phyloP scores from a whole-genome alignment of 192 early-diverging fungal species.

The Coemansia sp. region DNA sequence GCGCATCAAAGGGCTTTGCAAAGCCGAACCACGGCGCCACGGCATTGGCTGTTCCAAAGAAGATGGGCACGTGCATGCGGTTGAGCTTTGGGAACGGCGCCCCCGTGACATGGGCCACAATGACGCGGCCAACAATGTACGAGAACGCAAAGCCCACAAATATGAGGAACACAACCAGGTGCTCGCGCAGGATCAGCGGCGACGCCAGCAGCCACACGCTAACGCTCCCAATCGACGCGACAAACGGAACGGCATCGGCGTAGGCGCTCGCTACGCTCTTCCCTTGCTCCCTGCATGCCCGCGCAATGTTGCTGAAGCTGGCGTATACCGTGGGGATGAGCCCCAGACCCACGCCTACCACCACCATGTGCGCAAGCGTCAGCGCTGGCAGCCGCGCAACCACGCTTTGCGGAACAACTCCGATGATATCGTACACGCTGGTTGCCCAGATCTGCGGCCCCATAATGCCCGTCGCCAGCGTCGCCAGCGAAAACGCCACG shows the following conservation, averaged over 20 bases:
- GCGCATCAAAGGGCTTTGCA: conserved; percentile 54
- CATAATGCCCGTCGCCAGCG: conserved; percentile 64
- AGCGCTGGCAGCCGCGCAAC: conserved; percentile 30
- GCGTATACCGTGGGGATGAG: conserved; percentile 47
- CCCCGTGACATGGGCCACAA: conserved; percentile 83
- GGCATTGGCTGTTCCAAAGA: conserved; percentile 63
- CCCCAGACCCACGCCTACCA: conserved; percentile 27
- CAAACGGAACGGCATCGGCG: conserved; percentile 67
- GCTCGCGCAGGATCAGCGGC: conserved; percentile 63
- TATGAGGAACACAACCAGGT: conserved; percentile 67
- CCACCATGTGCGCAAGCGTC: conserved; percentile 47
- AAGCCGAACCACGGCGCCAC: conserved; percentile 54
- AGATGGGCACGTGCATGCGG: conserved; percentile 61
- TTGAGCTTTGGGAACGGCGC: conserved; percentile 78
- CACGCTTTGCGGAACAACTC: conserved; percentile 6
- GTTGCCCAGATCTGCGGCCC: conserved; percentile 55
- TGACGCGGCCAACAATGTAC: conserved; percentile 80
- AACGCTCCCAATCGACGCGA: conserved; percentile 53
- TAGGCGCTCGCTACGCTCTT: conserved; percentile 57
- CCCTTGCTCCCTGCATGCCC: conserved; percentile 59
- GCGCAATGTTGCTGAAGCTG: conserved; percentile 63
- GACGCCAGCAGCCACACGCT: conserved; percentile 65
- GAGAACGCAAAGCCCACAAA: conserved; percentile 75
- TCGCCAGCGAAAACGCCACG: conserved; percentile 59
- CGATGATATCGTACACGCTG: conserved; percentile 23